Evolutionary conservation across 129 eudicot genomes (phyloP).

Genomic region (Daucus carota): DH1_v3.0 NC_030386.2:36872501-36873000

Average conservation of each 20-base stretch:
- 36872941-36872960: background rate
- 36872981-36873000: slow-evolving; percentile 11
- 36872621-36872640: background rate
- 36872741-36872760: background rate
- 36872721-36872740: background rate
- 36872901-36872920: slow-evolving; percentile 37
- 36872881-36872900: slow-evolving; percentile 46
- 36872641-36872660: background rate
- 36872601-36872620: background rate
- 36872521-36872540: background rate
- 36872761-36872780: background rate
- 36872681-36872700: background rate
- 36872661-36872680: background rate
- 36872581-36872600: background rate
- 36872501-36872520: slow-evolving; percentile 43
- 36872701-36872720: background rate
- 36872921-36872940: slow-evolving; percentile 33
- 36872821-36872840: background rate
- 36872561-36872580: background rate
- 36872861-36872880: slow-evolving; percentile 23
- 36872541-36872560: background rate
- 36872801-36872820: background rate
- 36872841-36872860: background rate
- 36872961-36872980: background rate
- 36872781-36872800: background rate